Conservation (phyloP, 805 yeast genomes). For the Yamadazyma phyllophila region DNA sequence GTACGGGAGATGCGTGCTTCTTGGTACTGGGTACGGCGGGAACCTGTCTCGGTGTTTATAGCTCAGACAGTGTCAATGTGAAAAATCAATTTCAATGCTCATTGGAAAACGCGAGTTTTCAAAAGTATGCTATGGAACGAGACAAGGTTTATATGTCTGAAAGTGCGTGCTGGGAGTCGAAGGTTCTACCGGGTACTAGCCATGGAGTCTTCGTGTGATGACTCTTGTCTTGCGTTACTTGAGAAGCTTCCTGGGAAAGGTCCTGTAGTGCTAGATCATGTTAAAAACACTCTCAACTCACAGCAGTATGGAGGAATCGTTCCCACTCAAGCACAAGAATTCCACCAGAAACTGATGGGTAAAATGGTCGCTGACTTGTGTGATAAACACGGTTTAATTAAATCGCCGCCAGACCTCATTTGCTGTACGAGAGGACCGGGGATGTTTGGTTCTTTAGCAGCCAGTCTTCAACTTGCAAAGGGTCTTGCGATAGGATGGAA, state of each 20-base stretch:
- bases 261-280: constrained; percentile 55
- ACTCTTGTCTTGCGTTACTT: constrained; percentile 81
- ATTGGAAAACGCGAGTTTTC: constrained; percentile 1
- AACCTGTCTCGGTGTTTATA: too few species aligned
- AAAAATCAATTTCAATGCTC: neutral
- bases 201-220: constrained; percentile 93
- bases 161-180: neutral
- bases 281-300: constrained; percentile 67
- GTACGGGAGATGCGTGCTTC: too few species aligned
- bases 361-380: constrained; percentile 48
- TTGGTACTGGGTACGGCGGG: too few species aligned
- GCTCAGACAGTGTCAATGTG: neutral
- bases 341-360: constrained; percentile 65
- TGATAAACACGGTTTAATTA: constrained; percentile 19
- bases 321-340: constrained; percentile 80
- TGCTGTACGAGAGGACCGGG: constrained; percentile 97
- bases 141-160: too few species aligned
- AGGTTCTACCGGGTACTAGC: constrained; percentile 68
- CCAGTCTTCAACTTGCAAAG: constrained; percentile 80
- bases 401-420: constrained; percentile 61
- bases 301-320: constrained; percentile 74
- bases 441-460: constrained; percentile 83
- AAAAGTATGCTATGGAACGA: neutral
- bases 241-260: constrained; percentile 43
- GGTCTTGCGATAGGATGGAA: constrained; percentile 80